Conservation (phyloP, 371 early-diverging fungal species). For the Apophysomyces variabilis region DNA sequence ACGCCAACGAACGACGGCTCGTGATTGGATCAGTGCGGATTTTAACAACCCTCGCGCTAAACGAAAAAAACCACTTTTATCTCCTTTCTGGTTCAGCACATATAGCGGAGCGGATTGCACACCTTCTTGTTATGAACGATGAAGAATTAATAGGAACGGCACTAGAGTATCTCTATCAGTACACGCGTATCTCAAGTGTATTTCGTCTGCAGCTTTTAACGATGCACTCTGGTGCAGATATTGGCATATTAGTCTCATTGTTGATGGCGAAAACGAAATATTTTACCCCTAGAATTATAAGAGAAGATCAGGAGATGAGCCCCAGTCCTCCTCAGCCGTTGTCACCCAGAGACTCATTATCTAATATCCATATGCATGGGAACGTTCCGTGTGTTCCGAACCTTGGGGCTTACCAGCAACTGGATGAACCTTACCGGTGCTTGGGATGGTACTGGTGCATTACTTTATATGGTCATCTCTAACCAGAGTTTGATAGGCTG, state of each 20-base stretch:
- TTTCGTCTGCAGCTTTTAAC: constrained; percentile 49
- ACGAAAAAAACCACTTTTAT: constrained; percentile 56
- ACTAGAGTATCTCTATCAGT: constrained; percentile 75
- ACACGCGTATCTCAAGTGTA: constrained; percentile 57
- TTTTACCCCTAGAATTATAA: constrained; percentile 32
- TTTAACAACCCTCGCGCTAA: constrained; percentile 60
- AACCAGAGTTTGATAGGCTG: constrained; percentile 26
- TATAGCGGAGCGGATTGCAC: constrained; percentile 53
- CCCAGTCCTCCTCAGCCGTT: constrained; percentile 15
- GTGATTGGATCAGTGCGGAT: constrained; percentile 69
- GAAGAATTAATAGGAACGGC: constrained; percentile 72
- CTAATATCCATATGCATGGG: constrained; percentile 16
- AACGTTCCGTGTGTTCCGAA: constrained; percentile 40
- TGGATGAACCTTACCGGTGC: constrained; percentile 55
- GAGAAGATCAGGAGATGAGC: constrained; percentile 32
- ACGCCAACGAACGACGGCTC: constrained; percentile 62
- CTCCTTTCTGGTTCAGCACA: constrained; percentile 28
- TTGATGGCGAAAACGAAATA: constrained; percentile 46
- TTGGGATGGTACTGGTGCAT: constrained; percentile 44
- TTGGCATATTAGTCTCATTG: constrained; percentile 52
- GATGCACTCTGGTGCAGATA: constrained; percentile 49
- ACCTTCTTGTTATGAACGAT: constrained; percentile 68
- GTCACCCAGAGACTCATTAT: constrained; percentile 9
- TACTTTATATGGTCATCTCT: neutral
- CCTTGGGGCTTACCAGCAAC: constrained; percentile 37